Base-by-base conservation (phyloP, 140 eudicot species). In the Flaveria floridana region DNA sequence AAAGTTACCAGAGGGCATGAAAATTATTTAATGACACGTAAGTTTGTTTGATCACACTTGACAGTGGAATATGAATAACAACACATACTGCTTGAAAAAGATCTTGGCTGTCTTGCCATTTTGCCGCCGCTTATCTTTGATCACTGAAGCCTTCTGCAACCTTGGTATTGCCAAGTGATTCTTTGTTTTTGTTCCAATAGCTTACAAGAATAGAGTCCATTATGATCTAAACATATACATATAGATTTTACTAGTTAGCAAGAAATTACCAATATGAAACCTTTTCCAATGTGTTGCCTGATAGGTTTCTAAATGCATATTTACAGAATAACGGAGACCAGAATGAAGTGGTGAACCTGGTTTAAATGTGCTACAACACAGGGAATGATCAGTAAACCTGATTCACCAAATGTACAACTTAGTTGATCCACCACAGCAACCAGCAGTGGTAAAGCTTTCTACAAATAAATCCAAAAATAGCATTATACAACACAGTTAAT, bases 351-450 rank as follows among this genome's bases (percentile, higher is more conserved):
- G 19, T 14, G 70, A 30, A 92, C 96, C 98, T 92, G 96, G 78
- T 83, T 89, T 66, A 92, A 63, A 76, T 92, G 98, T 23, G 96
- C 98, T 11, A 95, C 98, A 23, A 92, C 89, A 69, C 93, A 88
- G 20, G 98, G 98, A 76, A 92, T 87, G 72, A 88, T 87, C 7
- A 92, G 81, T 79, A 93, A 80, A 39, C 98, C 96, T 18, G 97
- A 76, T 80, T 82, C 96, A 42, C 97, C 97, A 67, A 93, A 71
- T 21, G 93, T 86, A 46, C 84, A 87, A 83, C 91, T 86, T 30
- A 93, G 93, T 87, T 93, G 96, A 57, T 88, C 96, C 42, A 93
- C 96, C 39, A 89, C 96, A 9, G 98, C 97, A 76, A 88, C 91
- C 86, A 84, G 81, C 80, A 93, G 97, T 44, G 97, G 94, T 82